Conservation (phyloP, 352 stramenopile genomes). For the Phytophthora sp. region DNA sequence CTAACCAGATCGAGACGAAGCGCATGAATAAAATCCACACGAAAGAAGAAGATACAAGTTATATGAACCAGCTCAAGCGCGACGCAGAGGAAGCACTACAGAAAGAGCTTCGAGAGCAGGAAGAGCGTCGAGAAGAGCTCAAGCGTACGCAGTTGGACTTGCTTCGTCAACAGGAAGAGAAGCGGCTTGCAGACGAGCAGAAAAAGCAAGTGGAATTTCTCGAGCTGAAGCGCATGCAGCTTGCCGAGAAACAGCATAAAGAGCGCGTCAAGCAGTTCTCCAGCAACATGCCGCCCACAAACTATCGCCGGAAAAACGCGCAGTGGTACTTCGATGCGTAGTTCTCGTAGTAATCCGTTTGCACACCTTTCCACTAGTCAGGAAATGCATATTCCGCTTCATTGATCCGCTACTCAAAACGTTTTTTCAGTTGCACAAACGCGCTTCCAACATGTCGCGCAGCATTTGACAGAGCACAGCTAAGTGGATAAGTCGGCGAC, state of each 20-base stretch:
- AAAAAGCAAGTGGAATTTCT: constrained; percentile 74
- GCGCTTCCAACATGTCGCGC: background rate
- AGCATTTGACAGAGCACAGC: background rate
- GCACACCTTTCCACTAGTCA: constrained; percentile 18
- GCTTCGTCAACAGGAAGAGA: constrained; percentile 63
- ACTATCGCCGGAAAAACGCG: constrained; percentile 73
- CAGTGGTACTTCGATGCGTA: constrained; percentile 87
- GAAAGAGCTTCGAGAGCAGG: constrained; percentile 80
- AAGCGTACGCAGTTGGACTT: constrained; percentile 76
- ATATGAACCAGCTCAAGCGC: constrained; percentile 70
- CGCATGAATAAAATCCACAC: constrained; percentile 39
- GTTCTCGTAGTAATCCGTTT: constrained; percentile 6
- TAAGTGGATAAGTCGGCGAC: constrained; percentile 28
- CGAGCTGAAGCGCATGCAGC: constrained; percentile 80
- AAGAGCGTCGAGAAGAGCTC: constrained; percentile 62
- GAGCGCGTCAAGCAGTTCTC: constrained; percentile 69
- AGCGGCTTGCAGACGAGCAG: constrained; percentile 54
- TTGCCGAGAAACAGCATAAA: constrained; percentile 79
- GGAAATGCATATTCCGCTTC: constrained; percentile 33
- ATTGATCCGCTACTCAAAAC: constrained; percentile 14
- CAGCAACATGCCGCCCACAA: constrained; percentile 48
- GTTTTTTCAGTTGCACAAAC: too few relatives aligned
- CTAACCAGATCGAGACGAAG: constrained; percentile 63
- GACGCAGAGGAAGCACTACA: constrained; percentile 79
- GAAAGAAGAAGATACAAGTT: constrained; percentile 57